phyloP scores from a whole-genome alignment of 2,329 filamentous ascomycete species.

The Berkeleyomyces rouxiae region DNA sequence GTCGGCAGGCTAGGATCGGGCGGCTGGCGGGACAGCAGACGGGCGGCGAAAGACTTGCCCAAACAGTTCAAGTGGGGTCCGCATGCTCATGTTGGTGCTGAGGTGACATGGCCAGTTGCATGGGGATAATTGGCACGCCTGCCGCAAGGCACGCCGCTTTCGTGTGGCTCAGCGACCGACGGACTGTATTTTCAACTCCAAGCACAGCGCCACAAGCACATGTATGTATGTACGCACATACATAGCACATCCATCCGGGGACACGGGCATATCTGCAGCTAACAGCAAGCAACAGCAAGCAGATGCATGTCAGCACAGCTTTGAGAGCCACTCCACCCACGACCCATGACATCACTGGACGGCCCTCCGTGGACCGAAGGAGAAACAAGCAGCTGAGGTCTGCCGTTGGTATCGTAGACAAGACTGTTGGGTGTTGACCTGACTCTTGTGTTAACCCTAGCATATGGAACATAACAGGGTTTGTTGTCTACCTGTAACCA shows the following conservation, averaged over 20 bases:
- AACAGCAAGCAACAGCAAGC: too few species aligned
- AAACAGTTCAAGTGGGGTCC: background rate
- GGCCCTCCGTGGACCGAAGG: too few species aligned
- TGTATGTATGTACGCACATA: background rate
- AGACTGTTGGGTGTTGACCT: too few species aligned
- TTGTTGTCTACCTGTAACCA: background rate
- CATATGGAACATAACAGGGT: background rate
- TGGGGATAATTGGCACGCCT: background rate
- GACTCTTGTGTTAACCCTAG: too few species aligned
- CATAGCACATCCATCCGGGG: too few species aligned
- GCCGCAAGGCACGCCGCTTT: background rate
- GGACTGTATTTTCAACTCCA: background rate
- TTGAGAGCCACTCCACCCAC: too few species aligned
- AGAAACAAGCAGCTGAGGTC: too few species aligned
- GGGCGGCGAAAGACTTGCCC: background rate
- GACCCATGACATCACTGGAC: too few species aligned
- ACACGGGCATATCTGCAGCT: too few species aligned
- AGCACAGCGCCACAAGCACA: background rate
- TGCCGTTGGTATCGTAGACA: too few species aligned
- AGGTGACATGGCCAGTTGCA: background rate
- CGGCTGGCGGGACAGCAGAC: background rate
- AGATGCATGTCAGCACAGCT: too few species aligned
- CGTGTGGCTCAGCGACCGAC: background rate
- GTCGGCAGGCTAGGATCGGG: background rate
- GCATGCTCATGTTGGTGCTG: background rate